Conservation (phyloP, 2,329 filamentous ascomycete species). For the Fusarium luffae region DNA sequence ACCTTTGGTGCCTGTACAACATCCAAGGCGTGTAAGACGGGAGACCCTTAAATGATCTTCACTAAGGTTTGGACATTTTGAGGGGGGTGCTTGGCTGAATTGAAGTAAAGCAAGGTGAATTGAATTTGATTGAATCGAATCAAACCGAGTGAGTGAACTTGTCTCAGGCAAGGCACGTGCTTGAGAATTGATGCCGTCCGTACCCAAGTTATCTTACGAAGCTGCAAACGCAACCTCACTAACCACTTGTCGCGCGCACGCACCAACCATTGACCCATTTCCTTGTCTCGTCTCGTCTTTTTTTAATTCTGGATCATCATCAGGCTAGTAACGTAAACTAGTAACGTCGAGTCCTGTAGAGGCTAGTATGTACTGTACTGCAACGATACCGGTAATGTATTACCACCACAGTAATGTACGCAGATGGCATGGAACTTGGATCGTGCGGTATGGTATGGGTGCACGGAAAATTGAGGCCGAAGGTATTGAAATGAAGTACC, state of each 20-base stretch:
- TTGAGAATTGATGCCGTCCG: slow-evolving; percentile 12
- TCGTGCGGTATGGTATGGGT: neutral
- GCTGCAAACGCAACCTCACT: slow-evolving; percentile 2
- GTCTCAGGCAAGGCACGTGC: slow-evolving; percentile 24
- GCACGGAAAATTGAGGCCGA: neutral
- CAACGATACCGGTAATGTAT: neutral
- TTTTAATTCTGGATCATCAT: slow-evolving; percentile 1
- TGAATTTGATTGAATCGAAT: neutral
- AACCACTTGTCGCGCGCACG: slow-evolving; percentile 4
- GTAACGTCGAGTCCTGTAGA: slow-evolving; percentile 1
- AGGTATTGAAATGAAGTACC: neutral
- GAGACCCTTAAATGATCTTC: slow-evolving; percentile 25
- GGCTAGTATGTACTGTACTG: slow-evolving; percentile 3
- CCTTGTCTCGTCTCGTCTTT: neutral
- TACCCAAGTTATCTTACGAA: slow-evolving; percentile 1
- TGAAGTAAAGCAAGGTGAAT: neutral
- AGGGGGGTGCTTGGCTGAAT: neutral
- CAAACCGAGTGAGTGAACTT: neutral
- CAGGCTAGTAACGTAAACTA: slow-evolving; percentile 1
- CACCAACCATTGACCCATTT: neutral
- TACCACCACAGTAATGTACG: neutral
- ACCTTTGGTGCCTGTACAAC: neutral
- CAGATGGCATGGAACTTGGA: neutral
- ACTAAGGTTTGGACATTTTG: slow-evolving; percentile 10
- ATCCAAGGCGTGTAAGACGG: slow-evolving; percentile 17